phyloP scores from a whole-genome alignment of 2,329 filamentous ascomycete genomes.

The Fonsecaea nubica region DNA sequence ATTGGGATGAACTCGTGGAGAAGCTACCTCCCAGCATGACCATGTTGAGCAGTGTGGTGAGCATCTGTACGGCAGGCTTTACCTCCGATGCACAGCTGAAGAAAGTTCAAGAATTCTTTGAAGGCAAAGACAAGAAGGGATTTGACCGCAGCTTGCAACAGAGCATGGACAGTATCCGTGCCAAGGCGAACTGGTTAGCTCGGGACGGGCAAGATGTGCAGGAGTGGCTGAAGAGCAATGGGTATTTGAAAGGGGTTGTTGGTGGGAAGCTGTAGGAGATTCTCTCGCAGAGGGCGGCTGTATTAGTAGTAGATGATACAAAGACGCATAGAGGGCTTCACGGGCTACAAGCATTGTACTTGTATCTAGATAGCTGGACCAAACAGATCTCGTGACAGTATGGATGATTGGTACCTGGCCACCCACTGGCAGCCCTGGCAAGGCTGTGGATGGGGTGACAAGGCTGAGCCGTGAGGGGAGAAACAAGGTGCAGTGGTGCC shows the following conservation, averaged over 20 bases:
- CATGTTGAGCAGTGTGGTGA: conserved; percentile 84
- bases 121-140: conserved; percentile 79
- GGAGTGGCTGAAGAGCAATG: conserved; percentile 71
- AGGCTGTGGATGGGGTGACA: background rate
- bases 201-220: conserved; percentile 80
- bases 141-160: conserved; percentile 91
- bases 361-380: background rate
- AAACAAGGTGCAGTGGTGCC: background rate
- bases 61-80: conserved; percentile 81
- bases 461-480: conserved; percentile 1
- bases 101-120: conserved; percentile 81
- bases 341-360: background rate
- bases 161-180: conserved; percentile 80
- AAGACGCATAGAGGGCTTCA: background rate
- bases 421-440: background rate
- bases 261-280: conserved; percentile 21
- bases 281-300: background rate
- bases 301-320: conserved; percentile 8
- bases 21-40: conserved; percentile 84
- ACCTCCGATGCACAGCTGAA: conserved; percentile 76
- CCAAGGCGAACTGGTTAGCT: conserved; percentile 81
- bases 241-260: conserved; percentile 52
- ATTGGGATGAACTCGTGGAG: conserved; percentile 84
- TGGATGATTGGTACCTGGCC: too few species aligned
- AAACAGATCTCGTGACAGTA: background rate